Conservation (phyloP, 2,329 filamentous ascomycete genomes). For the Arthroderma sp. region DNA sequence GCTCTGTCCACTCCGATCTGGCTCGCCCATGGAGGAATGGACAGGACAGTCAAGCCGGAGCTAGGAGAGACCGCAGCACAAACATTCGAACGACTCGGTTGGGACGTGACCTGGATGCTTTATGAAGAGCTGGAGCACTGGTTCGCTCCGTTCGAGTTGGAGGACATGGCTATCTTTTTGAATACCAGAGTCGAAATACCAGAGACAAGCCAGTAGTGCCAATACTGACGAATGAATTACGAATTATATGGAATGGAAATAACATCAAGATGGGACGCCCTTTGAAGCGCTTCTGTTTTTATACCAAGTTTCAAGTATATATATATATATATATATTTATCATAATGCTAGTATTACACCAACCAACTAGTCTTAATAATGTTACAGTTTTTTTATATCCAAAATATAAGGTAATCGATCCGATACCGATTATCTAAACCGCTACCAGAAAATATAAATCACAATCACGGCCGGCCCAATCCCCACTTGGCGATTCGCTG, state of each 20-base stretch:
- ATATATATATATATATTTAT: neutral
- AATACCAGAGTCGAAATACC: slow-evolving; percentile 10
- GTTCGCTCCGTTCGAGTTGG: slow-evolving; percentile 13
- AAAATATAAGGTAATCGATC: neutral
- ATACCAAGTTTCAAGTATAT: neutral
- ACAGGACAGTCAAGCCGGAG: slow-evolving; percentile 7
- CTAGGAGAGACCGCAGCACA: slow-evolving; percentile 11
- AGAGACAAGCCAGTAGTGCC: neutral
- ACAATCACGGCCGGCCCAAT: slow-evolving; percentile 51
- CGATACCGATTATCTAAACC: neutral
- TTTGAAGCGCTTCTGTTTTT: neutral
- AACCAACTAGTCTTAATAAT: slow-evolving; percentile 1
- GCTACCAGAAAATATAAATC: neutral
- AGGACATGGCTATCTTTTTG: slow-evolving; percentile 15
- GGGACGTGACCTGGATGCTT: slow-evolving; percentile 15
- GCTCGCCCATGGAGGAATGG: slow-evolving; percentile 12
- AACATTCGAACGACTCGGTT: slow-evolving; percentile 13
- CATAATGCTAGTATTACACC: slow-evolving; percentile 1
- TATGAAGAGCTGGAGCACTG: slow-evolving; percentile 16
- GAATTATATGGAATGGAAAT: neutral
- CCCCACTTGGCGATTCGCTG: slow-evolving; percentile 73
- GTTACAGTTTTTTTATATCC: neutral
- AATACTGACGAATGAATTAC: neutral
- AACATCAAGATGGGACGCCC: neutral
- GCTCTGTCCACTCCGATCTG: slow-evolving; percentile 11